Evolutionary conservation across 1,139 yeast genomes (phyloP).

Genomic region (Blastobotrys persicus): DNA sequence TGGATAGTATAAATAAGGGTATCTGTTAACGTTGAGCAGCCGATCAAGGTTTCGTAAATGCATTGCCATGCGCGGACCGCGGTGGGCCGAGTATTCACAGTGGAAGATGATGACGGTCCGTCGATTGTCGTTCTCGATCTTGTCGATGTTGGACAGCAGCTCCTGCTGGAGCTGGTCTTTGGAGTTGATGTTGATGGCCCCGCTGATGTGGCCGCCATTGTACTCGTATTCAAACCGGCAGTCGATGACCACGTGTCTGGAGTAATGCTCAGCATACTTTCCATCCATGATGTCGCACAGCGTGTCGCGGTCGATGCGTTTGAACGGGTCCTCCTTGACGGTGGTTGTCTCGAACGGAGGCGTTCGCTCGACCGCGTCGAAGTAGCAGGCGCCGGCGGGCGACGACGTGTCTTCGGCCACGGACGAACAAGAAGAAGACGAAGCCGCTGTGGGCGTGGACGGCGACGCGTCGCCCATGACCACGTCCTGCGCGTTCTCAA

Average conservation of each 20-base stretch:
- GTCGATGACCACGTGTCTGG: slow-evolving; percentile 66
- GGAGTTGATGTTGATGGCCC: slow-evolving; percentile 75
- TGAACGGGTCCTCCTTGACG: slow-evolving; percentile 63
- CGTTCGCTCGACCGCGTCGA: slow-evolving; percentile 16
- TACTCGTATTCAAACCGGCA: slow-evolving; percentile 92
- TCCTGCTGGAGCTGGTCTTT: slow-evolving; percentile 61
- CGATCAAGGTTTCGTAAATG: slow-evolving; percentile 85
- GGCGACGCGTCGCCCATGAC: slow-evolving; percentile 31
- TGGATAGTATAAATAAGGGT: slow-evolving; percentile 81
- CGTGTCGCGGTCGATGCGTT: slow-evolving; percentile 68
- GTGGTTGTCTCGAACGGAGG: slow-evolving; percentile 30
- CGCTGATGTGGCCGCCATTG: slow-evolving; percentile 85
- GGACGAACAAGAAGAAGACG: too few species aligned
- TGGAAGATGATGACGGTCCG: slow-evolving; percentile 66
- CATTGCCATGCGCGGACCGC: slow-evolving; percentile 91
- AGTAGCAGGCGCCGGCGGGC: slow-evolving; percentile 11
- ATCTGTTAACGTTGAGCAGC: slow-evolving; percentile 62
- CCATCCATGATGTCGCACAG: slow-evolving; percentile 64
- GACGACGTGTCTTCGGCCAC: slow-evolving; percentile 7
- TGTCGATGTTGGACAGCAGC: slow-evolving; percentile 26
- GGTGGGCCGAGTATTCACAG: slow-evolving; percentile 88
- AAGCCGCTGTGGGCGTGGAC: slow-evolving; percentile 11
- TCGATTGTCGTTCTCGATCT: slow-evolving; percentile 11
- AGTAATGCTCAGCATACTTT: slow-evolving; percentile 51
- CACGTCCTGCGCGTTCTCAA: slow-evolving; percentile 45